A percentile compares a stretch with the other conserved stretches of the same genome.
These are phyloP conservation scores for Tetrahymena borealis DNA, from an alignment of 73 alveolate species.

Conservation along the genomic window DNA sequence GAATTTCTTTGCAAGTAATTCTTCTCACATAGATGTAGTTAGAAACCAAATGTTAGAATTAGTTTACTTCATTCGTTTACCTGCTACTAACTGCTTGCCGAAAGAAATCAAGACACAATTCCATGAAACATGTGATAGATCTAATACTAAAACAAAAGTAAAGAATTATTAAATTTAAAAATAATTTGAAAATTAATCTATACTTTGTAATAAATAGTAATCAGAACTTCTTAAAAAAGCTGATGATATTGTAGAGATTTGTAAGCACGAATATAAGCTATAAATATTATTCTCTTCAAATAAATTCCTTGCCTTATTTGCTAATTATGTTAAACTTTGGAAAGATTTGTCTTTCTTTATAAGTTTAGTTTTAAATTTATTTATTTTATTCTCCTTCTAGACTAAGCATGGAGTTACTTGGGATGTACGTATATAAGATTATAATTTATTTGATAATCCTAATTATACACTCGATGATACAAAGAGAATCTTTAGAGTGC, in stretches of 20 bases:
- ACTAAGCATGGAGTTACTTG: neutral
- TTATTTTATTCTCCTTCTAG: conserved; percentile 60
- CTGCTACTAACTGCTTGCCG: conserved; percentile 57
- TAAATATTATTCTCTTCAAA: conserved; percentile 55
- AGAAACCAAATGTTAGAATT: conserved; percentile 49
- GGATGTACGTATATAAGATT: conserved; percentile 24
- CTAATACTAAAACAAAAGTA: conserved; percentile 49
- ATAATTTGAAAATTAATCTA: conserved; percentile 13
- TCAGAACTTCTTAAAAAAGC: conserved; percentile 65
- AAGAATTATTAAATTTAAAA: conserved; percentile 28
- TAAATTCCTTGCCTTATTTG: conserved; percentile 49
- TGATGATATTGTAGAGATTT: conserved; percentile 85
- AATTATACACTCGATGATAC: neutral
- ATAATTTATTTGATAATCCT: conserved; percentile 19
- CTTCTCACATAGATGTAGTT: conserved; percentile 61
- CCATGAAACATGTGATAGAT: conserved; percentile 80
- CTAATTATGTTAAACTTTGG: conserved; percentile 69
- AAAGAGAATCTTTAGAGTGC: neutral
- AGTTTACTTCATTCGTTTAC: conserved; percentile 73
- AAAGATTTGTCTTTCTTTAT: conserved; percentile 68
- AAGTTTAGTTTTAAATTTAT: conserved; percentile 56
- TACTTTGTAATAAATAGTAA: neutral
- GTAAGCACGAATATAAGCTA: conserved; percentile 81
- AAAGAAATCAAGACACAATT: conserved; percentile 58
- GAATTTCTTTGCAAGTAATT: conserved; percentile 46